These are phyloP conservation scores for Phytophthora fragariae DNA, from an alignment of 352 stramenopile species.

Conservation along the genomic window DNA sequence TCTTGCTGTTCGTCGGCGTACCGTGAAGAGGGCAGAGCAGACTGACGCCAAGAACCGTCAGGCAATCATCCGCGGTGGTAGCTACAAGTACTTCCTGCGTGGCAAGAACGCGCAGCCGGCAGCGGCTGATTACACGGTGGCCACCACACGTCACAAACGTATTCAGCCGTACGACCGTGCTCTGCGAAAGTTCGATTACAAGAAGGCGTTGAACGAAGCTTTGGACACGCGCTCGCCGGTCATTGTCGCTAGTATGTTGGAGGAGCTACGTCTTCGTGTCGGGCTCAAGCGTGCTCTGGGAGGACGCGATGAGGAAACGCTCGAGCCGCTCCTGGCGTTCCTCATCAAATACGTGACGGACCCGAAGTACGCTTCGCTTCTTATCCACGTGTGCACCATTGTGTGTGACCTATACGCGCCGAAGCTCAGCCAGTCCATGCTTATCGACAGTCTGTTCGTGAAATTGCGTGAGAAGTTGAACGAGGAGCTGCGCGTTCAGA, in stretches of 20 bases:
- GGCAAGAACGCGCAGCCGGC: constrained; percentile 86
- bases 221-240: constrained; percentile 92
- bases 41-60: constrained; percentile 74
- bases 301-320: constrained; percentile 93
- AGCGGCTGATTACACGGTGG: constrained; percentile 80
- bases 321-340: constrained; percentile 96
- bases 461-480: constrained; percentile 91
- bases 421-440: constrained; percentile 91
- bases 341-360: constrained; percentile 96
- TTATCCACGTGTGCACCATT: constrained; percentile 93
- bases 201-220: constrained; percentile 95
- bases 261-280: constrained; percentile 94
- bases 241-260: constrained; percentile 94
- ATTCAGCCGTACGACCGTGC: constrained; percentile 94
- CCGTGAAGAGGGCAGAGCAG: constrained; percentile 72
- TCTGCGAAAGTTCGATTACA: constrained; percentile 96
- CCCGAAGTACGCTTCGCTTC: constrained; percentile 92
- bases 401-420: constrained; percentile 94
- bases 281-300: constrained; percentile 91
- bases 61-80: constrained; percentile 81
- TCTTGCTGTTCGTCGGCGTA: constrained; percentile 85
- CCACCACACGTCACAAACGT: constrained; percentile 87
- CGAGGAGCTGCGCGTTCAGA: constrained; percentile 87
- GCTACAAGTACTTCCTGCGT: constrained; percentile 92
- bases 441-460: constrained; percentile 95